A percentile compares a stretch with the other conserved stretches of the same genome.
phyloP scores from a whole-genome alignment of 2,329 filamentous ascomycete species.

The Salinomyces thailandicus region DNA sequence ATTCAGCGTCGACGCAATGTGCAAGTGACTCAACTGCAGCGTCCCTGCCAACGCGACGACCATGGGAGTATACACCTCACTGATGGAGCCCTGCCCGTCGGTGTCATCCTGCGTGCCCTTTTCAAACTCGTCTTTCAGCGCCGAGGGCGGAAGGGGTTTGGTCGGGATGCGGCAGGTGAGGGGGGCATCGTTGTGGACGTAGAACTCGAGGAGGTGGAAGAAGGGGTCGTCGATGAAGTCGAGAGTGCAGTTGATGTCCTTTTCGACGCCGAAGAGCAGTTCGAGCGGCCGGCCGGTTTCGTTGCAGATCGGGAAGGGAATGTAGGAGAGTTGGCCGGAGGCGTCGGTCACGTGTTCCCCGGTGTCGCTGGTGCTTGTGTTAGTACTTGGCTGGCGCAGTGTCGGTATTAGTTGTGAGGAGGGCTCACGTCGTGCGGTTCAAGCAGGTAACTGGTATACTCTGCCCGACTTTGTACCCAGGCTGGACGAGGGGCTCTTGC shows the following conservation, averaged over 20 bases:
- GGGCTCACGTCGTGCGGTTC: conserved; percentile 40
- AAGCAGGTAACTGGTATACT: conserved; percentile 42
- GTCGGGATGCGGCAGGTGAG: conserved; percentile 82
- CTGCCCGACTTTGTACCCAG: conserved; percentile 39
- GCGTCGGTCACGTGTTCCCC: conserved; percentile 79
- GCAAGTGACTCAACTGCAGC: conserved; percentile 77
- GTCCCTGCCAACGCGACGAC: conserved; percentile 85
- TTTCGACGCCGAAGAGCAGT: conserved; percentile 73
- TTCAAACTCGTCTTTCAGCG: conserved; percentile 24
- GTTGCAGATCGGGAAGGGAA: conserved; percentile 81
- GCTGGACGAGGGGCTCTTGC: conserved; percentile 31
- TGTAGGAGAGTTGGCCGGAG: conserved; percentile 74
- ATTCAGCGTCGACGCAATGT: conserved; percentile 83
- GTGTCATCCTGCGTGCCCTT: conserved; percentile 25
- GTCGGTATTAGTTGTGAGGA: neutral
- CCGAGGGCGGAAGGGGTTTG: conserved; percentile 47
- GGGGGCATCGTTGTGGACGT: conserved; percentile 92
- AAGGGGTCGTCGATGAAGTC: conserved; percentile 65
- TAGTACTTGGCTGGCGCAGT: neutral
- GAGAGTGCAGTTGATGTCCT: conserved; percentile 75
- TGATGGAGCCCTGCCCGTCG: conserved; percentile 30
- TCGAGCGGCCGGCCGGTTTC: conserved; percentile 76
- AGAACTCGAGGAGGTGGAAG: conserved; percentile 90
- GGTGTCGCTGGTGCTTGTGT: conserved; percentile 53
- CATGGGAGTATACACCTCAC: conserved; percentile 58